Evolutionary conservation across 768 basidiomycete species (phyloP).

Genomic region (Mycena indigotica): DNA sequence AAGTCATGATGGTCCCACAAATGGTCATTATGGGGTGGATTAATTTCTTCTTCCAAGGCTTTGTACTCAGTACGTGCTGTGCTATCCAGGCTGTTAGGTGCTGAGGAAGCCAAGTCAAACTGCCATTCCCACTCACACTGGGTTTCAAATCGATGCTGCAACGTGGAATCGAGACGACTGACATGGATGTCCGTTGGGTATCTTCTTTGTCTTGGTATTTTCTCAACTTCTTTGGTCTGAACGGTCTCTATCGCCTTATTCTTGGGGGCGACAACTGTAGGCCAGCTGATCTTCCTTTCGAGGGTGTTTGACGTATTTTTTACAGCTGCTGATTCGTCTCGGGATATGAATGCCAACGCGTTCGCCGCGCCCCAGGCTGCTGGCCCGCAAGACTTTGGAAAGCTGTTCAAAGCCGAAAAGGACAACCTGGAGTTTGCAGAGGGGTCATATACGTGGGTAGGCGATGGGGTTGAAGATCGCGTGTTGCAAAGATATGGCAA

Average conservation of each 20-base stretch:
- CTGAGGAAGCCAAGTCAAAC: slow-evolving; percentile 63
- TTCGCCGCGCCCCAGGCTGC: slow-evolving; percentile 57
- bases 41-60: slow-evolving; percentile 99
- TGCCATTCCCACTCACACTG: slow-evolving; percentile 94
- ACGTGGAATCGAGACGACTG: slow-evolving; percentile 89
- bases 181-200: slow-evolving; percentile 99
- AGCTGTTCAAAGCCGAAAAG: slow-evolving; percentile 86
- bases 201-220: slow-evolving; percentile 99
- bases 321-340: slow-evolving; percentile 77
- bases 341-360: slow-evolving; percentile 70
- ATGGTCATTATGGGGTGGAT: slow-evolving; percentile 99
- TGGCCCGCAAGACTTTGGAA: slow-evolving; percentile 80
- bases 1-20: slow-evolving; percentile 93
- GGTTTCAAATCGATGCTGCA: slow-evolving; percentile 99
- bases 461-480: slow-evolving; percentile 76
- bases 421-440: slow-evolving; percentile 94
- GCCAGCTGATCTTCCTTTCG: slow-evolving; percentile 29
- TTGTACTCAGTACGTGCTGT: slow-evolving; percentile 83
- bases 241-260: slow-evolving; percentile 91
- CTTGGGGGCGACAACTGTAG: slow-evolving; percentile 88
- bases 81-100: neutral
- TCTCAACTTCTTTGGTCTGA: slow-evolving; percentile 96
- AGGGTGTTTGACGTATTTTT: slow-evolving; percentile 18
- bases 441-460: slow-evolving; percentile 82
- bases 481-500: slow-evolving; percentile 80